These are phyloP conservation scores for Anthoceros angustus DNA, from an alignment of 225 moss, liverwort and hornwort genomes.

Conservation along the genomic window DNA sequence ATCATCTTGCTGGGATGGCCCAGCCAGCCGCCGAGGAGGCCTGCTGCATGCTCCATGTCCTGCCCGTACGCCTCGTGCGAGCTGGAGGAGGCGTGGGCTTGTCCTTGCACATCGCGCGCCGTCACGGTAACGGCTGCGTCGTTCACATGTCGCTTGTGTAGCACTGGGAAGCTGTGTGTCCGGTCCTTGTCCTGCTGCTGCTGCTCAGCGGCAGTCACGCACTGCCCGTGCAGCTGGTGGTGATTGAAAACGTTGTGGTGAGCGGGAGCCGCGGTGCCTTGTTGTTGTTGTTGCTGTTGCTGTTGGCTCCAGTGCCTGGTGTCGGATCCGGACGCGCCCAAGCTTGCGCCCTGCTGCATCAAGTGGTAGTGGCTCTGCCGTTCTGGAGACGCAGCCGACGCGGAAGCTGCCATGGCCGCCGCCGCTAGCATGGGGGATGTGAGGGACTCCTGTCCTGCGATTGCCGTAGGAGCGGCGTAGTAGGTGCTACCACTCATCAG, in stretches of 20 bases:
- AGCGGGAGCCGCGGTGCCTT: not conserved
- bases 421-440: not conserved
- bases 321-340: too few species aligned
- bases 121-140: not conserved
- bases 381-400: conserved; percentile 3
- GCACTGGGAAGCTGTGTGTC: not conserved
- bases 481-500: too few species aligned
- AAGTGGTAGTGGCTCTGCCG: too few species aligned
- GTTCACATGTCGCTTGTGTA: not conserved
- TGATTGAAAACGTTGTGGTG: not conserved
- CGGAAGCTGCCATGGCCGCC: not conserved
- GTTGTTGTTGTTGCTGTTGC: not conserved
- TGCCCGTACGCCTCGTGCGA: not conserved
- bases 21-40: not conserved
- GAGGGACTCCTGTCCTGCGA: not conserved
- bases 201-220: not conserved
- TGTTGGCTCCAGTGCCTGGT: not conserved
- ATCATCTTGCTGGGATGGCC: not conserved
- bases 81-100: not conserved
- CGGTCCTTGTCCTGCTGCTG: not conserved
- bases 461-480: too few species aligned
- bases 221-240: not conserved
- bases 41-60: not conserved
- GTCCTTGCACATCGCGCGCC: not conserved
- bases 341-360: too few species aligned